Evolutionary conservation across 352 stramenopile genomes (phyloP).

Genomic region (Globisporangium spinosum): DNA sequence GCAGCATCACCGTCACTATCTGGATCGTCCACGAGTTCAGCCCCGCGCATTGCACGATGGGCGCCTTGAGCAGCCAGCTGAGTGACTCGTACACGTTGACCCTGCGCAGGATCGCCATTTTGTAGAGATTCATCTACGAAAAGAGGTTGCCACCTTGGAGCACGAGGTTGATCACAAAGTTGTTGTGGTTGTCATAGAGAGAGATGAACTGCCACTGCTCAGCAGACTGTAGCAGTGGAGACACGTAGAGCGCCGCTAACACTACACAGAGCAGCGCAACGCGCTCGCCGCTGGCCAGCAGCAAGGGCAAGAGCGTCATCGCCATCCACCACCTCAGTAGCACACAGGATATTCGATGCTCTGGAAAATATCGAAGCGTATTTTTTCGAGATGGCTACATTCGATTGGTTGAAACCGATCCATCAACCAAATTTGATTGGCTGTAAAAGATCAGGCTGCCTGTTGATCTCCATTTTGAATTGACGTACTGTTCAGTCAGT

Average conservation of each 20-base stretch:
- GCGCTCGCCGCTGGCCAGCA: conserved; percentile 7
- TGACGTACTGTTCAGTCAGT: too few relatives aligned
- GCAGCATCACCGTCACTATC: conserved; percentile 38
- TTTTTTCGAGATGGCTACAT: background rate
- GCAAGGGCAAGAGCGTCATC: background rate
- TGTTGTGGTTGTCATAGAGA: conserved; percentile 53
- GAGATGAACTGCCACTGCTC: conserved; percentile 44
- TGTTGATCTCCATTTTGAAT: background rate
- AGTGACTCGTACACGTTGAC: conserved; percentile 75
- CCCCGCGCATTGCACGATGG: conserved; percentile 31
- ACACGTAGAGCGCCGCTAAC: background rate
- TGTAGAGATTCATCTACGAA: conserved; percentile 24
- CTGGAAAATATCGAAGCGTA: background rate
- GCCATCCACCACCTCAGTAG: background rate
- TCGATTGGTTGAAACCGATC: conserved; percentile 1
- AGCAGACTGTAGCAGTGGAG: background rate
- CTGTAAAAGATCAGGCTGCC: background rate
- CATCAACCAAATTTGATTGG: background rate
- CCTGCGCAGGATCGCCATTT: conserved; percentile 47
- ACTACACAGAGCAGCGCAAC: background rate
- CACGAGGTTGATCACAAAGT: conserved; percentile 52
- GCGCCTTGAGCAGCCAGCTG: conserved; percentile 58
- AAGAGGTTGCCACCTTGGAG: conserved; percentile 32
- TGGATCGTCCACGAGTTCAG: conserved; percentile 39
- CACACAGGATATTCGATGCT: background rate